Evolutionary conservation across 352 stramenopile genomes (phyloP), one percentile per base, ranked within the genome.

Genomic region (Globisporangium mamillatum): DNA sequence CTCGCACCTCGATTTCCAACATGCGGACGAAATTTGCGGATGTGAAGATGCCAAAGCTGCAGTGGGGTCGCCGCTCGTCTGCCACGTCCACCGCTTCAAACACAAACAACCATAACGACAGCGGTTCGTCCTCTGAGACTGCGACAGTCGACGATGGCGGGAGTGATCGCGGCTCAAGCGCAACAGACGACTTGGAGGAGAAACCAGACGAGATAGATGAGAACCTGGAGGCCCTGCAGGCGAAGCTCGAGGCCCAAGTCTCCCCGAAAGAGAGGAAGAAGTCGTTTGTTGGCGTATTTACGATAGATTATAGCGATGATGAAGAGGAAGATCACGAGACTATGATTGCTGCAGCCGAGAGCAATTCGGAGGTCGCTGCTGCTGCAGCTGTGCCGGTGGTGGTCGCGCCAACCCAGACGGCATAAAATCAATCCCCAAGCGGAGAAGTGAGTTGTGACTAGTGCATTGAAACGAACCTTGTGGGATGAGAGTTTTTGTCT

Each of bases 301-400:
- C 84, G 56, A 92, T 92, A 76, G 84, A 90, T 63, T 88, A 92
- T 69, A 92, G 84, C 63, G 84, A 92, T 53, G 82, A 91, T 60
- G 82, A 92, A 68, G 80, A 87, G 16, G 78, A 88, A 14, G 60
- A 76, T n/a, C 69, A 64, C 3, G 41, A n/a, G 9, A 44, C 4
- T n/a, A 20, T n/a, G 22, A 36, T 48, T 44, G 25, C 18, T 22
- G 38, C 14, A 46, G 38, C 10, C 29, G 55, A 8, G 12, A 52
- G 29, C 32, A 62, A 32, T 32, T 62, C 41, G 25, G 60, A 65
- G 41, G 38, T 36, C n/a, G 38, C 60, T 53, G 59, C 24, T 29
- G 59, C 34, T 50, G 53, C 12, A 2, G 34, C 62, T 20, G 36
- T 34, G 7, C 25, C 41, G 25, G 41, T 3, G 34, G 36, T 50